phyloP scores from a whole-genome alignment of 495 filamentous ascomycete genomes.

The Aspergillus asperescens region DNA sequence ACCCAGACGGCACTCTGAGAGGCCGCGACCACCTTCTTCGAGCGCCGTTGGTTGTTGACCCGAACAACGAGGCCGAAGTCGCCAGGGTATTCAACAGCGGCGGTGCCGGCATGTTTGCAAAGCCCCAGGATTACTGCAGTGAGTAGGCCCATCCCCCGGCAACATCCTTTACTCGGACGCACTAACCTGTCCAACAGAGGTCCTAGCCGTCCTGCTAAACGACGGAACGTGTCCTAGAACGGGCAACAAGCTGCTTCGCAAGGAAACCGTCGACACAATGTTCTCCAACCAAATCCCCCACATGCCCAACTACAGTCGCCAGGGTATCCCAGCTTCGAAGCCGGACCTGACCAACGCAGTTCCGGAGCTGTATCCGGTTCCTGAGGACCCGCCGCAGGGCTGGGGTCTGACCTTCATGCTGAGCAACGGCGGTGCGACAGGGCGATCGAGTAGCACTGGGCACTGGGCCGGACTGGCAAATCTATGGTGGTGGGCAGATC shows the following conservation, averaged over 20 bases:
- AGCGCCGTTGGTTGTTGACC: slow-evolving; percentile 34
- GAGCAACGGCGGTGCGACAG: slow-evolving; percentile 34
- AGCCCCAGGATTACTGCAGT: slow-evolving; percentile 53
- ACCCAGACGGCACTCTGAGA: slow-evolving; percentile 33
- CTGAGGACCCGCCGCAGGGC: slow-evolving; percentile 48
- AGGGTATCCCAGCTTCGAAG: slow-evolving; percentile 15
- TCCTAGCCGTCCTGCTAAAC: slow-evolving; percentile 47
- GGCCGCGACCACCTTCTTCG: slow-evolving; percentile 46
- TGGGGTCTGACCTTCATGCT: slow-evolving; percentile 56
- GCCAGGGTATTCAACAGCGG: slow-evolving; percentile 40
- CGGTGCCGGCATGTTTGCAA: slow-evolving; percentile 52
- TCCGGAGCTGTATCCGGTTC: slow-evolving; percentile 15
- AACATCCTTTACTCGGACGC: background rate
- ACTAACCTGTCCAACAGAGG: slow-evolving; percentile 17
- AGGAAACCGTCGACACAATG: slow-evolving; percentile 52
- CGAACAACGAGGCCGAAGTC: slow-evolving; percentile 24
- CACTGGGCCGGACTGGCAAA: slow-evolving; percentile 58
- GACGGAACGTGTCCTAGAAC: slow-evolving; percentile 47
- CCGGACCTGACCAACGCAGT: slow-evolving; percentile 7
- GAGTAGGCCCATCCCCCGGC: slow-evolving; percentile 14
- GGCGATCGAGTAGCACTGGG: slow-evolving; percentile 42
- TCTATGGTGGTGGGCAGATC: slow-evolving; percentile 58
- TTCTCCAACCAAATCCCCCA: slow-evolving; percentile 57
- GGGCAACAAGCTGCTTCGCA: slow-evolving; percentile 38
- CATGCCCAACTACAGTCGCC: slow-evolving; percentile 46